Conservation (phyloP, 139 green algal genomes). For the Nannochloris sp. region DNA sequence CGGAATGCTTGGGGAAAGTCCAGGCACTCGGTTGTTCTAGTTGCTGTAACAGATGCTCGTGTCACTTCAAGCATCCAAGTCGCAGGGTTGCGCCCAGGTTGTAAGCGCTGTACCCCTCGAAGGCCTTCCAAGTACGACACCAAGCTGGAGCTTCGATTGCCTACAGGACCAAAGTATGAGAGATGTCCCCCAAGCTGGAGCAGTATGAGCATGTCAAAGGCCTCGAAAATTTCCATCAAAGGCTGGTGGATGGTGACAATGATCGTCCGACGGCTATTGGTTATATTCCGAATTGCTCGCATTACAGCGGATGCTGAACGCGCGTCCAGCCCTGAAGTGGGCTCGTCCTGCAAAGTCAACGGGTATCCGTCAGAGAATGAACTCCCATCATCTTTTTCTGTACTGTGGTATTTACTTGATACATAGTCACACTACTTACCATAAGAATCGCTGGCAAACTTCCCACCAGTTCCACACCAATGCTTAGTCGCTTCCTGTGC, state of each 20-base stretch:
- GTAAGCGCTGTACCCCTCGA: conserved; percentile 35
- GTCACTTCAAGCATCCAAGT: conserved; percentile 47
- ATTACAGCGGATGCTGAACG: neutral
- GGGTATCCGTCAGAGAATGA: too few species aligned
- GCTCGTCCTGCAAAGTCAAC: neutral
- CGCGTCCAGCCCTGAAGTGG: neutral
- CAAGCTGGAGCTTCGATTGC: conserved; percentile 25
- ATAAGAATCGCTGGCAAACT: neutral
- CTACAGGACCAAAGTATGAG: neutral
- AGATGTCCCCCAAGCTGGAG: neutral
- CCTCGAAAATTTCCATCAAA: neutral
- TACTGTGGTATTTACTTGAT: too few species aligned
- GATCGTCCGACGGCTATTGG: neutral
- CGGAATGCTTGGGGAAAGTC: conserved; percentile 32
- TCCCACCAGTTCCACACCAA: neutral
- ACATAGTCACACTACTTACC: neutral
- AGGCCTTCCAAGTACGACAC: conserved; percentile 47
- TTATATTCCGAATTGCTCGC: neutral
- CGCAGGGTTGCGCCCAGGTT: conserved; percentile 29
- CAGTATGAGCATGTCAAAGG: neutral
- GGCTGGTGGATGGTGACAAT: neutral
- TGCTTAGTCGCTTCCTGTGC: neutral
- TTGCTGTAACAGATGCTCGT: conserved; percentile 20
- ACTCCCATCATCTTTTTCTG: too few species aligned
- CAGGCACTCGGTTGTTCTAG: neutral